A percentile compares a stretch with the other conserved stretches of the same genome.
Evolutionary conservation across 208 protist genomes (phyloP).

Genomic region (Trypanosoma avium): DNA sequence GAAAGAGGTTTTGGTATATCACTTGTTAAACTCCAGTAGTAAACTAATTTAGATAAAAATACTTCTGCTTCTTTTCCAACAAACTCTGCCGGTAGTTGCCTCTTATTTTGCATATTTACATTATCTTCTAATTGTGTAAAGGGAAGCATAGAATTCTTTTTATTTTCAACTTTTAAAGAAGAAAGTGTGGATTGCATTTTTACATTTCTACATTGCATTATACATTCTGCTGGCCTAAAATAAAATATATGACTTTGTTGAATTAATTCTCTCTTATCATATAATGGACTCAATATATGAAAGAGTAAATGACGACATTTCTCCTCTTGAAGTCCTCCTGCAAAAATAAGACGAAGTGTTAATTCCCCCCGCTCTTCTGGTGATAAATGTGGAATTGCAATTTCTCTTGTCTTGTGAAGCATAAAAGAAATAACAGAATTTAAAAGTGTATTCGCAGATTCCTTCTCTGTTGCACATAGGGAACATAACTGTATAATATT

Average conservation of each 20-base stretch:
- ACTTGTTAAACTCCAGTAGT: constrained; percentile 2
- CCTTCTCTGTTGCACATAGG: constrained; percentile 1
- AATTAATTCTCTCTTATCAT: constrained; percentile 1
- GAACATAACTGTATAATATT: constrained; percentile 17
- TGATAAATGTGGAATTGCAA: constrained; percentile 15
- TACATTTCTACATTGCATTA: not conserved
- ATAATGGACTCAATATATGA: constrained; percentile 14
- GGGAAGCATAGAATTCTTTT: constrained; percentile 2
- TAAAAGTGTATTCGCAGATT: not conserved
- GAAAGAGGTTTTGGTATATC: not conserved
- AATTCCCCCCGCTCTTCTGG: constrained; percentile 15
- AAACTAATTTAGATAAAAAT: constrained; percentile 6
- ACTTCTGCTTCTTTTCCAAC: not conserved
- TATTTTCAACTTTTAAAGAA: not conserved
- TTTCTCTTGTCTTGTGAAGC: constrained; percentile 5
- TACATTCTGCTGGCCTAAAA: constrained; percentile 5
- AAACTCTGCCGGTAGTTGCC: constrained; percentile 19
- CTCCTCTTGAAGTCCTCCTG: constrained; percentile 19
- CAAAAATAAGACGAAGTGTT: constrained; percentile 19
- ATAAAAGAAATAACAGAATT: constrained; percentile 18
- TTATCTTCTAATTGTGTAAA: not conserved
- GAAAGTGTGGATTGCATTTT: not conserved
- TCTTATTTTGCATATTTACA: not conserved
- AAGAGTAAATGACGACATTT: constrained; percentile 20
- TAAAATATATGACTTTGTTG: constrained; percentile 15